Evolutionary conservation across 2,329 filamentous ascomycete genomes (phyloP).

Genomic region (Ceratocystis destructans): DNA sequence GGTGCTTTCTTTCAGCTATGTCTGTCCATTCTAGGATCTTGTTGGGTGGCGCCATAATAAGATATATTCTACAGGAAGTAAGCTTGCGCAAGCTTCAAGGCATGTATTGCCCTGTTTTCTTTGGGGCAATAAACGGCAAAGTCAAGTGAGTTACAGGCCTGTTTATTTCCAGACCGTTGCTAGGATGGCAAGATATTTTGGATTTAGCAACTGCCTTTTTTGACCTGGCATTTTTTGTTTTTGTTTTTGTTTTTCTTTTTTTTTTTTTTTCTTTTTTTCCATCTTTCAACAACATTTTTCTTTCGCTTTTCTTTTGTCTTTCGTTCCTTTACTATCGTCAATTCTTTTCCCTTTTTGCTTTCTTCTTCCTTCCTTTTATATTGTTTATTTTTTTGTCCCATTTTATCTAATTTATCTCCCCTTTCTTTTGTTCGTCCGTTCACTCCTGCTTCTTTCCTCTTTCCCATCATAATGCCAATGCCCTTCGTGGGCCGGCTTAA

Average conservation of each 20-base stretch:
- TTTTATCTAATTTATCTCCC: constrained; percentile 5
- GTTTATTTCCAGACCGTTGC: not conserved
- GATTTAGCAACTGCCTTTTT: constrained; percentile 1
- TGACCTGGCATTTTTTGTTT: not conserved
- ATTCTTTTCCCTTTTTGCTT: not conserved
- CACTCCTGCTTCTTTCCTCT: constrained; percentile 6
- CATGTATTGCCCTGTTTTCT: not conserved
- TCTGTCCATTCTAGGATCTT: no score
- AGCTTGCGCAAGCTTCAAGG: not conserved
- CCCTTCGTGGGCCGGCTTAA: constrained; percentile 41
- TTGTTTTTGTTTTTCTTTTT: constrained; percentile 11
- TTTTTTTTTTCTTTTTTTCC: constrained; percentile 10
- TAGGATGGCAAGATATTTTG: not conserved
- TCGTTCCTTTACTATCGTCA: constrained; percentile 7
- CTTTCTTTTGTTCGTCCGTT: constrained; percentile 2
- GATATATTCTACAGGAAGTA: not conserved
- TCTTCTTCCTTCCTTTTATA: constrained; percentile 14
- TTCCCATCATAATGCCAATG: constrained; percentile 33
- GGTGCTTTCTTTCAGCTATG: not conserved
- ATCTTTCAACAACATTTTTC: constrained; percentile 20
- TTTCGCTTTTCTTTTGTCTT: not conserved
- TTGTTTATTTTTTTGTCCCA: constrained; percentile 17
- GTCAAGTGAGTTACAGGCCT: not conserved
- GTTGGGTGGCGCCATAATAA: no score
- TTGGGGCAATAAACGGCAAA: not conserved